phyloP scores from a whole-genome alignment of 805 yeast genomes.

The Kazachstania taianensis region DNA sequence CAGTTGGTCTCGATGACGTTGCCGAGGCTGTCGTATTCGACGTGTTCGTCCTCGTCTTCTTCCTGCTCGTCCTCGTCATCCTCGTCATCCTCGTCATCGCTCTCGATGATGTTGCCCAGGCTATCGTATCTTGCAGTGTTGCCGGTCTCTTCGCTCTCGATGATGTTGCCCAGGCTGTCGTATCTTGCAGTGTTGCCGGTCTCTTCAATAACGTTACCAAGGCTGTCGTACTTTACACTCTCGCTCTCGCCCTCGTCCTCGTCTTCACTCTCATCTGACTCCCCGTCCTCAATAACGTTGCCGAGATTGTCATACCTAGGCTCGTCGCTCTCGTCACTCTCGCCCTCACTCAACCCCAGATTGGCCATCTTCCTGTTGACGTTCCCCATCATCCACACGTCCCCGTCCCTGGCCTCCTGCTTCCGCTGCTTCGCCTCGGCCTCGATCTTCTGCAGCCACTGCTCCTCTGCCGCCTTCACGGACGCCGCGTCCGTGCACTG shows the following conservation, averaged over 20 bases:
- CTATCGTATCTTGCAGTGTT: slow-evolving; percentile 17
- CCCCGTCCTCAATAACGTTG: slow-evolving; percentile 16
- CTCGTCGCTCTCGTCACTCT: slow-evolving; percentile 12
- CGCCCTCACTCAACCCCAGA: slow-evolving; percentile 9
- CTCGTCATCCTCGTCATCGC: no score
- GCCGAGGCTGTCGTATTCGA: slow-evolving; percentile 16
- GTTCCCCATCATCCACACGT: slow-evolving; percentile 72
- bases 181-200: slow-evolving; percentile 7
- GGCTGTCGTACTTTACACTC: slow-evolving; percentile 14
- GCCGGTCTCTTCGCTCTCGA: slow-evolving; percentile 20
- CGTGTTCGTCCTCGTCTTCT: slow-evolving; percentile 16
- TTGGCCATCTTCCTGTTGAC: slow-evolving; percentile 40
- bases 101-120: slow-evolving; percentile 12
- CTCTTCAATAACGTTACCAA: slow-evolving; percentile 17
- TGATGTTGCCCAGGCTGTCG: slow-evolving; percentile 19
- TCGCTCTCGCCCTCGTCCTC: slow-evolving; percentile 15
- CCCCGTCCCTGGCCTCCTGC: slow-evolving; percentile 41
- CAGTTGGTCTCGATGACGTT: slow-evolving; percentile 5
- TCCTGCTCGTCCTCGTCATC: no score
- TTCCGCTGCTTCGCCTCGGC: slow-evolving; percentile 55
- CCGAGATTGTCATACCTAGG: slow-evolving; percentile 16
- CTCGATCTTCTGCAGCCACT: slow-evolving; percentile 62
- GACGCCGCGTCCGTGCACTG: slow-evolving; percentile 74
- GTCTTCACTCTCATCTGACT: slow-evolving; percentile 20
- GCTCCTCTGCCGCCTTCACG: slow-evolving; percentile 59